phyloP scores from a whole-genome alignment of 176 grass and related monocot genomes.

The Rhynchospora tenuis region DNA sequence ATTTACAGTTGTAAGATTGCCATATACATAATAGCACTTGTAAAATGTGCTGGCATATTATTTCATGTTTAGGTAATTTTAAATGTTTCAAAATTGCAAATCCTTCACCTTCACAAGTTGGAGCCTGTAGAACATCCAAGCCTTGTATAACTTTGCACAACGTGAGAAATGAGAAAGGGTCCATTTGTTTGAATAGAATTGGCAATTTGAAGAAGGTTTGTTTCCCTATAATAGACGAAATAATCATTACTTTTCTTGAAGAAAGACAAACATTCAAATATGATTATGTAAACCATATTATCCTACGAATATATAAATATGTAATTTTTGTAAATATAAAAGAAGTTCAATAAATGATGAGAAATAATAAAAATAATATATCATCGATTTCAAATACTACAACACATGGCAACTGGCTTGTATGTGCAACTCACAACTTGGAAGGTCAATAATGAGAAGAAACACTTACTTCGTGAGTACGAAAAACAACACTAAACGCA shows the following conservation, averaged over 20 bases:
- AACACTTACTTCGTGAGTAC: slow-evolving; percentile 71
- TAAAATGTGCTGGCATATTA: background rate
- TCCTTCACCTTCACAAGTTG: slow-evolving; percentile 49
- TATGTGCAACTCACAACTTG: background rate
- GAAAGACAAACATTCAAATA: slow-evolving; percentile 51
- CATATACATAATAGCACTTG: background rate
- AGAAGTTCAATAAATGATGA: background rate
- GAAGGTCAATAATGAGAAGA: background rate
- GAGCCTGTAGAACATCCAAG: slow-evolving; percentile 80
- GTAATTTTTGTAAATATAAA: background rate
- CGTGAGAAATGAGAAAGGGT: slow-evolving; percentile 72
- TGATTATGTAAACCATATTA: slow-evolving; percentile 52
- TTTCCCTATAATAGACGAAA: slow-evolving; percentile 46
- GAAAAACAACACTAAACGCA: slow-evolving; percentile 76
- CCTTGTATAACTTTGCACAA: slow-evolving; percentile 84
- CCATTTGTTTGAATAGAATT: slow-evolving; percentile 64
- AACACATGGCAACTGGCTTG: background rate
- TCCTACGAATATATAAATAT: slow-evolving; percentile 36
- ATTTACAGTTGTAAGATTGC: background rate
- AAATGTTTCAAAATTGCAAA: background rate
- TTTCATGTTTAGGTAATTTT: background rate
- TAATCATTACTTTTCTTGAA: slow-evolving; percentile 38
- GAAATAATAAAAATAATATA: background rate
- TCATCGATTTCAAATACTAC: background rate
- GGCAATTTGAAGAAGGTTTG: slow-evolving; percentile 60